A percentile compares a stretch with the other conserved stretches of the same genome.
Conservation (phyloP, 192 early-diverging fungal genomes). For the Chytriomyces sp. region DNA sequence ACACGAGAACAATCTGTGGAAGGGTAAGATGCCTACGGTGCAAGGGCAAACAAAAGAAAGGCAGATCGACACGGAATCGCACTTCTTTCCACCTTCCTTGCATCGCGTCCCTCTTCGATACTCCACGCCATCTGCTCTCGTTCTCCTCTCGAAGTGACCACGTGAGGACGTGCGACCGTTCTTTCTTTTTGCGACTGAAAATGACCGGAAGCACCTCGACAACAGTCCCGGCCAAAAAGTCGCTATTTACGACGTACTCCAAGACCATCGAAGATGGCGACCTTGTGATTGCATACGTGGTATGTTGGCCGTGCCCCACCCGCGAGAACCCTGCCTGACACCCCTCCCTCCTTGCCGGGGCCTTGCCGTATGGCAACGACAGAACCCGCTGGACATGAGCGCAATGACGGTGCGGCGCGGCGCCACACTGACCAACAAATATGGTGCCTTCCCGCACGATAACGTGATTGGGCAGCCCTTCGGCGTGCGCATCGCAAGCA, state of each 20-base stretch:
- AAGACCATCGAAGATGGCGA: slow-evolving; percentile 74
- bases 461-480: slow-evolving; percentile 87
- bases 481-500: slow-evolving; percentile 67
- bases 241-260: slow-evolving; percentile 26
- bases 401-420: slow-evolving; percentile 64
- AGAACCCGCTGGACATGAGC: slow-evolving; percentile 75
- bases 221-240: not conserved
- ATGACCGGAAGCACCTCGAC: not conserved
- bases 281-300: slow-evolving; percentile 73
- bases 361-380: not conserved
- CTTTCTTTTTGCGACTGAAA: not conserved
- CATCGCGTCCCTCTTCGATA: too few relatives aligned
- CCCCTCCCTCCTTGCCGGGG: not conserved
- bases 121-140: too few relatives aligned
- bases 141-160: too few relatives aligned
- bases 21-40: too few relatives aligned
- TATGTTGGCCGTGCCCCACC: slow-evolving; percentile 39
- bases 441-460: slow-evolving; percentile 76
- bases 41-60: too few relatives aligned
- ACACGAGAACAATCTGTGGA: too few relatives aligned
- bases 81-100: too few relatives aligned
- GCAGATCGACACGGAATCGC: too few relatives aligned
- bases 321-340: not conserved
- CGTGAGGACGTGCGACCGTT: too few relatives aligned
- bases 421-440: slow-evolving; percentile 72